Conservation (phyloP, 352 stramenopile species). For the Thalassiosira hispida region DNA sequence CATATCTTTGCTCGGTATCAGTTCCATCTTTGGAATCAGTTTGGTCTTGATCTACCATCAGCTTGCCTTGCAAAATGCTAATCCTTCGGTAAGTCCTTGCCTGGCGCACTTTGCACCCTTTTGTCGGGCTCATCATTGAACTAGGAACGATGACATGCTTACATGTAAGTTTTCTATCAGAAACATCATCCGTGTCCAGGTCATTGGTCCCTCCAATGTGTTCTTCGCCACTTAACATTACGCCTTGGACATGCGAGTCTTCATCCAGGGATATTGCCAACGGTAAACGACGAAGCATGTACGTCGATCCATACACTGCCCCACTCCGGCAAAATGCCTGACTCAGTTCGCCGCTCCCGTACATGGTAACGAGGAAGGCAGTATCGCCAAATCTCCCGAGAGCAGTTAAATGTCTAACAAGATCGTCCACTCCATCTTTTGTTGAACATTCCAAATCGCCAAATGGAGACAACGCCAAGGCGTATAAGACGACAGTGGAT, state of each 20-base stretch:
- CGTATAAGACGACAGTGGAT: slow-evolving; percentile 63
- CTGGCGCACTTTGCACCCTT: neutral
- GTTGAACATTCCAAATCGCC: slow-evolving; percentile 28
- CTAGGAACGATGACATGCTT: slow-evolving; percentile 67
- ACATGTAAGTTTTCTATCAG: slow-evolving; percentile 56
- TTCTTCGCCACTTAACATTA: slow-evolving; percentile 37
- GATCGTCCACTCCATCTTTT: slow-evolving; percentile 61
- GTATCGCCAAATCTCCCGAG: slow-evolving; percentile 78
- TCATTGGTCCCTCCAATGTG: slow-evolving; percentile 29
- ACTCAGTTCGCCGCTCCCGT: slow-evolving; percentile 77
- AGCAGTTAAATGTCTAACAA: slow-evolving; percentile 68
- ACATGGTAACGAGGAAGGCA: slow-evolving; percentile 75
- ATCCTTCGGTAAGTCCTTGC: slow-evolving; percentile 55
- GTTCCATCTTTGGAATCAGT: slow-evolving; percentile 25
- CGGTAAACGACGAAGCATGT: slow-evolving; percentile 66
- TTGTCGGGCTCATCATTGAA: slow-evolving; percentile 29
- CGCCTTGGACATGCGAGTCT: slow-evolving; percentile 13
- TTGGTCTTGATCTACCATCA: slow-evolving; percentile 35
- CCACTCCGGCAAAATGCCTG: slow-evolving; percentile 81
- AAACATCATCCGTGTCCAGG: slow-evolving; percentile 36
- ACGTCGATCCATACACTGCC: slow-evolving; percentile 79
- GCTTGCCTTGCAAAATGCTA: slow-evolving; percentile 63
- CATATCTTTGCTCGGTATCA: slow-evolving; percentile 63
- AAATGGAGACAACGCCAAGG: slow-evolving; percentile 60
- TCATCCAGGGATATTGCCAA: slow-evolving; percentile 39